Evolutionary conservation across 2,329 filamentous ascomycete species (phyloP).

Genomic region (Xylariaceae sp.): DNA sequence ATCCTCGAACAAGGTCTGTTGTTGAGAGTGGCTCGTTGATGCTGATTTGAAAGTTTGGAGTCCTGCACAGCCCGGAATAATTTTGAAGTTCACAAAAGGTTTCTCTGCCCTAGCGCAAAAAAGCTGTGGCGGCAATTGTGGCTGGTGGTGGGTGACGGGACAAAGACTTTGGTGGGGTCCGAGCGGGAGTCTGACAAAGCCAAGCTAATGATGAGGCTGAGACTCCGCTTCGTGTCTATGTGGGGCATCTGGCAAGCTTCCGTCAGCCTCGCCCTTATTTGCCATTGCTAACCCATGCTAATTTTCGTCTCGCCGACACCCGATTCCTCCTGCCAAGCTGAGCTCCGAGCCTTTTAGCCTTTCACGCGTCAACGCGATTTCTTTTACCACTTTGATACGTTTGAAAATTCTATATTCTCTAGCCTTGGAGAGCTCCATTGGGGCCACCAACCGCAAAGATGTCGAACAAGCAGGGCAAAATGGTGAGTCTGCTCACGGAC

Average conservation of each 20-base stretch:
- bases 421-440: constrained; percentile 39
- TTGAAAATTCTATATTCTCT: constrained; percentile 43
- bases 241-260: constrained; percentile 13
- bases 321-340: constrained; percentile 31
- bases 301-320: constrained; percentile 36
- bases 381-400: constrained; percentile 24
- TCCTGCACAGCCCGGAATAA: constrained; percentile 10
- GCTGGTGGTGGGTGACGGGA: constrained; percentile 14
- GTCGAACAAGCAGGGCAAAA: constrained; percentile 97
- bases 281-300: constrained; percentile 32
- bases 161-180: constrained; percentile 23
- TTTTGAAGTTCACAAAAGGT: constrained; percentile 29
- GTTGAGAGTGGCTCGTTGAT: constrained; percentile 8
- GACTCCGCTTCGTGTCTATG: constrained; percentile 4
- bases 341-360: constrained; percentile 43
- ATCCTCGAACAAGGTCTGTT: constrained; percentile 19
- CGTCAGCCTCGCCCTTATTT: constrained; percentile 28
- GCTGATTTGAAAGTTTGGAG: constrained; percentile 6
- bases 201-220: constrained; percentile 11
- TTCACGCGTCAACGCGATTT: constrained; percentile 35
- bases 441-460: constrained; percentile 49
- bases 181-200: constrained; percentile 24
- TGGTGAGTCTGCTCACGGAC: constrained; percentile 65
- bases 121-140: constrained; percentile 24
- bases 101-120: constrained; percentile 29